Base-by-base conservation (phyloP, 495 filamentous ascomycete species). In the Alectoria sarmentosa region DNA sequence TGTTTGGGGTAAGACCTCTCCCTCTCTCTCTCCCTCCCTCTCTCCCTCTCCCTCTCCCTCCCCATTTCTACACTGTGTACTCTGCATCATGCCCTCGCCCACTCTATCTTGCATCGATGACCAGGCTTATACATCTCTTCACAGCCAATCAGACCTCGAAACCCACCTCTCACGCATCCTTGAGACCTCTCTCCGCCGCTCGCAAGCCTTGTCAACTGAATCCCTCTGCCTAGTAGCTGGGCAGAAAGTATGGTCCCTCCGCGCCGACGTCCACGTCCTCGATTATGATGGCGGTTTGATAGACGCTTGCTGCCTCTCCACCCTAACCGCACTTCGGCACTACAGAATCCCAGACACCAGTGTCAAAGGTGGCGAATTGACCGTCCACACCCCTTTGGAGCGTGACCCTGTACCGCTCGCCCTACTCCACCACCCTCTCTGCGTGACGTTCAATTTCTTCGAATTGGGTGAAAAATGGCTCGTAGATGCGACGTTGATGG, bases 181-280 rank as follows among this genome's bases (percentile, higher is more conserved):
- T 42, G 94, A 98, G 75, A 92, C 95, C 69, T 87, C 95, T 21
- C 85, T 98, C 65, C 93, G 95, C 36, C 90, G 93, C 56, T 96
- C 91, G 10, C 85, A 85, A 66, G 94, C 94, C 14, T 82, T 98
- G 32, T 92, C 96, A 72, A 96, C 91, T 36, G 94, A 98, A 77
- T 95, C 91, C 2, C 83, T 98, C 37, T 98, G 94, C 73, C 90
- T 98, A 19, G 76, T 98, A 30, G 91, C 94, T 32, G 91, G 90
- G 19, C 79, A 88, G 61, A 95, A 92, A 75, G 91, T 89, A 76
- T 98, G 94, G 89, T 84, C 83, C 57, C 81, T 98, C 60, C 88
- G 90, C 32, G 91, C 91, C 8, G 91, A 96, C 70, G 82, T 97
- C 4, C 94, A 98, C 75, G 84, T 98, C 44, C 80, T 96, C 21